Percentiles rank a stretch among this genome's conserved stretches.
Evolutionary conservation across 768 basidiomycete species (phyloP).

Genomic region (Phanerochaete carnosa): DNA sequence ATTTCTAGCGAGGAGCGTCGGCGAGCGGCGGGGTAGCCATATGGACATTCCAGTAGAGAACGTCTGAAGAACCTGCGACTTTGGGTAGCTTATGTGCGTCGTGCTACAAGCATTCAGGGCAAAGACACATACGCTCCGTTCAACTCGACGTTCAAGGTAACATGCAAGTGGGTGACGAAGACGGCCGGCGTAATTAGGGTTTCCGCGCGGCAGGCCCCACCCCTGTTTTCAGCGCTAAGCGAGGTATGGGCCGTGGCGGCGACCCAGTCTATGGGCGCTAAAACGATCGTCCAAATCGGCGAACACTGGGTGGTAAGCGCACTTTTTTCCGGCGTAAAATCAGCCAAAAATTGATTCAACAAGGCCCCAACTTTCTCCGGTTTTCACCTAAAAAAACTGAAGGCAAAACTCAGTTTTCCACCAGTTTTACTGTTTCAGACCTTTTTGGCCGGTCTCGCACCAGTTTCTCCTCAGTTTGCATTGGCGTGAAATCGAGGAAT

Average conservation of each 20-base stretch:
- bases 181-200: neutral
- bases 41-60: conserved; percentile 53
- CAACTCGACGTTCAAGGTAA: neutral
- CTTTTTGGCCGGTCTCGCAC: too few relatives aligned
- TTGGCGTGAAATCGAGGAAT: too few relatives aligned
- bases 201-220: neutral
- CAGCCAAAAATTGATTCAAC: too few relatives aligned
- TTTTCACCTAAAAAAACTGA: too few relatives aligned
- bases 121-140: neutral
- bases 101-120: neutral
- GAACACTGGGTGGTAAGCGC: too few relatives aligned
- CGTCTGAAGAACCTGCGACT: neutral
- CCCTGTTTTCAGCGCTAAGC: neutral
- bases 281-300: neutral
- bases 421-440: too few relatives aligned
- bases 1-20: conserved; percentile 18
- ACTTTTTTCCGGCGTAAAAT: too few relatives aligned
- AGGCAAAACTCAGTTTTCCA: too few relatives aligned
- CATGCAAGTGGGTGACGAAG: conserved; percentile 3
- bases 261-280: neutral
- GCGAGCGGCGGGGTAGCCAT: conserved; percentile 65
- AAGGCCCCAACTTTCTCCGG: too few relatives aligned
- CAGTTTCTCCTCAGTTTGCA: too few relatives aligned
- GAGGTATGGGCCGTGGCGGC: neutral
- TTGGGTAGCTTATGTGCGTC: neutral